These are phyloP conservation scores for Gastroboletus turbinatus DNA, from an alignment of 1,284 basidiomycete genomes.

Conservation along the genomic window DNA sequence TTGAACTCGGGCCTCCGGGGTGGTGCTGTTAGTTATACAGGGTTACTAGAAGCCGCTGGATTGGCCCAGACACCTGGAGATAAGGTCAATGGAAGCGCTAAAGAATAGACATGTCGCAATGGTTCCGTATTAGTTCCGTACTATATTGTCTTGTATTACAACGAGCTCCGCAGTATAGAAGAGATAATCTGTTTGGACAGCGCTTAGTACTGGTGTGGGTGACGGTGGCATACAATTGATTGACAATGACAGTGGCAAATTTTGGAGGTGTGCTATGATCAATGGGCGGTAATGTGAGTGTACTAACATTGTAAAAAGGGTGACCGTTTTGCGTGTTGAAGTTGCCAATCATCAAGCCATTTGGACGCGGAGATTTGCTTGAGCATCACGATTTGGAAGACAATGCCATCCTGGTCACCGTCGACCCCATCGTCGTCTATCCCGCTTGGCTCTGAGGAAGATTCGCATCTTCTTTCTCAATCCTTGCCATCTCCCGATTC, in stretches of 20 bases:
- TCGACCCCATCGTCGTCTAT: constrained; percentile 34
- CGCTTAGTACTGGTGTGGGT: too few relatives aligned
- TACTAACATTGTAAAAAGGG: not conserved
- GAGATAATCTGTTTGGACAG: not conserved
- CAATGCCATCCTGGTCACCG: constrained; percentile 35
- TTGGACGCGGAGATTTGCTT: not conserved
- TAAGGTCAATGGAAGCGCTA: constrained; percentile 14
- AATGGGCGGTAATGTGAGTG: not conserved
- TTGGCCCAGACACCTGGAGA: constrained; percentile 1
- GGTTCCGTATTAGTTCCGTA: not conserved
- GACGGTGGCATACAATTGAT: not conserved
- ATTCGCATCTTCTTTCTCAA: constrained; percentile 53
- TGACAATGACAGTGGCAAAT: too few relatives aligned
- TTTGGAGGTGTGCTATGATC: too few relatives aligned
- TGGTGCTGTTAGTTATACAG: constrained; percentile 18
- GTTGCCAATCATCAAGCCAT: not conserved
- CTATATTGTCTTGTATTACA: not conserved
- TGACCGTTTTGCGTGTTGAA: not conserved
- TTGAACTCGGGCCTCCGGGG: constrained; percentile 26
- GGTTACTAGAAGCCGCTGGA: constrained; percentile 26
- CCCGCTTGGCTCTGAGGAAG: constrained; percentile 21
- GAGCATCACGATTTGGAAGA: not conserved
- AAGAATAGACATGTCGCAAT: constrained; percentile 12
- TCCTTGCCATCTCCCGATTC: constrained; percentile 40
- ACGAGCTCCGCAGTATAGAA: not conserved